Evolutionary conservation across 768 basidiomycete species (phyloP).

Genomic region (Sutorius australiensis): DNA sequence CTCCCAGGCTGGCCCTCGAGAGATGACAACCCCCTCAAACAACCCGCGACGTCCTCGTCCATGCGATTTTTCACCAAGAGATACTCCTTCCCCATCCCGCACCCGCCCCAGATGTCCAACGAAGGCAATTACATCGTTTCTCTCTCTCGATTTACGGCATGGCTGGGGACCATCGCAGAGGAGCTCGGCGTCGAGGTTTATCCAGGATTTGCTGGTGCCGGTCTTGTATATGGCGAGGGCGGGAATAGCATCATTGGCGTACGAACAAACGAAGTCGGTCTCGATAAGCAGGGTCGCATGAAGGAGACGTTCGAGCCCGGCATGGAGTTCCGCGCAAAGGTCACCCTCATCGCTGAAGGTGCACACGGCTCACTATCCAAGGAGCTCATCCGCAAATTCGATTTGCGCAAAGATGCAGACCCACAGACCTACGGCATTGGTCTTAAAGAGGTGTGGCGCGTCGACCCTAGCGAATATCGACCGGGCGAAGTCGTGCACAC

Average conservation of each 20-base stretch:
- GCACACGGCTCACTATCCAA: constrained; percentile 92
- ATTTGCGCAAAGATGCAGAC: constrained; percentile 61
- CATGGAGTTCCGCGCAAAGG: constrained; percentile 91
- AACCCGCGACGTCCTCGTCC: constrained; percentile 67
- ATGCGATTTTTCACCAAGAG: constrained; percentile 85
- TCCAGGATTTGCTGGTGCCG: constrained; percentile 93
- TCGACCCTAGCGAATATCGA: constrained; percentile 57
- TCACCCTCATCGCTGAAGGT: constrained; percentile 91
- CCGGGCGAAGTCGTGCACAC: constrained; percentile 86
- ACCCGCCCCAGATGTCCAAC: constrained; percentile 97
- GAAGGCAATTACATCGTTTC: constrained; percentile 91
- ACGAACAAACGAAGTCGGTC: constrained; percentile 89
- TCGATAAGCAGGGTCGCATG: constrained; percentile 68
- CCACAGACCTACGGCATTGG: constrained; percentile 96
- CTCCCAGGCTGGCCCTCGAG: constrained; percentile 77
- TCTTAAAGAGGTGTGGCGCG: constrained; percentile 96
- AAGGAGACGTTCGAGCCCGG: constrained; percentile 94
- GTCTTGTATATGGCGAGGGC: constrained; percentile 66
- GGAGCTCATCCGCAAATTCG: constrained; percentile 67
- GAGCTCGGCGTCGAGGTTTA: constrained; percentile 90
- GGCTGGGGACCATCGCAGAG: constrained; percentile 86
- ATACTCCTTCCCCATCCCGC: constrained; percentile 75
- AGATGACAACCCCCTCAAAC: constrained; percentile 71
- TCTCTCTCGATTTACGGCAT: constrained; percentile 82
- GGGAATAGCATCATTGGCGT: constrained; percentile 52